These are phyloP conservation scores for Pichia scutulata DNA, from an alignment of 805 yeast species.

Conservation along the genomic window DNA sequence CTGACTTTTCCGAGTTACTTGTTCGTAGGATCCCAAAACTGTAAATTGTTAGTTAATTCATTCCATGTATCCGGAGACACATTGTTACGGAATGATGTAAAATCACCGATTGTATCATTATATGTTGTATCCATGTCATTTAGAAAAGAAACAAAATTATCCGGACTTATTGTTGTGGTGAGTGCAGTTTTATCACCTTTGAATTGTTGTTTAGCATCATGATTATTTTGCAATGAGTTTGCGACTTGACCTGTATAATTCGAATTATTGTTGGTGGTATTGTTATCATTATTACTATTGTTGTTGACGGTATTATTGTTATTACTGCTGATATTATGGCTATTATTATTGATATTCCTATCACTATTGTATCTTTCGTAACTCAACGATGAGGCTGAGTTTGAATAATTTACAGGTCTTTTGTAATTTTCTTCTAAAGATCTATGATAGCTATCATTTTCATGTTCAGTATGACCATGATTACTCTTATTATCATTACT, in stretches of 20 bases:
- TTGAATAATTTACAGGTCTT: neutral
- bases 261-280: neutral
- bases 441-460: neutral
- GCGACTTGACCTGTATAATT: neutral
- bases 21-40: conserved; percentile 7
- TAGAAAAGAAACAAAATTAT: neutral
- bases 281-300: too few species aligned
- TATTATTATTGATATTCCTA: neutral
- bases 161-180: neutral
- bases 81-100: conserved; percentile 6
- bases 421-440: neutral
- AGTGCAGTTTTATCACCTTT: neutral
- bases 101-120: conserved; percentile 4
- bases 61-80: conserved; percentile 9
- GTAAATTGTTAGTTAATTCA: conserved; percentile 6
- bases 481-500: neutral
- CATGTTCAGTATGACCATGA: neutral
- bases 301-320: too few species aligned
- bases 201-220: neutral
- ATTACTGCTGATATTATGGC: too few species aligned
- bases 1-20: neutral
- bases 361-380: neutral
- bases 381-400: neutral
- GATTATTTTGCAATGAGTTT: neutral
- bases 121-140: neutral